A percentile compares a stretch with the other conserved stretches of the same genome.
phyloP scores from a whole-genome alignment of 768 basidiomycete genomes.

The Hebeloma cylindrosporum region DNA sequence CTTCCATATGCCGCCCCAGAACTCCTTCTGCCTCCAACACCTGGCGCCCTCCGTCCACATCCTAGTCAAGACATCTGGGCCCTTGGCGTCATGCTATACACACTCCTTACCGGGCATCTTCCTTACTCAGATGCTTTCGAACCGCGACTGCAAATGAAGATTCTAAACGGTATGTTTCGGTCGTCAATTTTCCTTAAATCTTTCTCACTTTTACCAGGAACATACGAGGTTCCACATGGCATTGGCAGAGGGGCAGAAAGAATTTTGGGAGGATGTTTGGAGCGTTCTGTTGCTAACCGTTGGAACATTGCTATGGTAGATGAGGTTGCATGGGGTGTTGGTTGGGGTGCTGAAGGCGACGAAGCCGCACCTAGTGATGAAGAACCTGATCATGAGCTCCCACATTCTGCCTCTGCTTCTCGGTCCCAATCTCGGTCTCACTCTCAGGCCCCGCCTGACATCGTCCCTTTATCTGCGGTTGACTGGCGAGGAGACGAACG shows the following conservation, averaged over 20 bases:
- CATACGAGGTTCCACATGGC: constrained; percentile 54
- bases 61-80: constrained; percentile 97
- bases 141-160: constrained; percentile 89
- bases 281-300: constrained; percentile 55
- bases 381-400: constrained; percentile 21
- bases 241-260: constrained; percentile 63
- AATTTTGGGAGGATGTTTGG: constrained; percentile 79
- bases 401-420: constrained; percentile 7
- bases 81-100: constrained; percentile 85
- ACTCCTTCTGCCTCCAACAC: constrained; percentile 62
- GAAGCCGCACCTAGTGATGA: constrained; percentile 34
- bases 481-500: constrained; percentile 31
- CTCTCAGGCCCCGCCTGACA: constrained; percentile 23
- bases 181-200: constrained; percentile 14
- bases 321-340: constrained; percentile 78
- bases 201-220: constrained; percentile 43
- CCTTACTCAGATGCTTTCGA: constrained; percentile 92
- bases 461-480: constrained; percentile 13
- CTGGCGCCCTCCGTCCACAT: constrained; percentile 41
- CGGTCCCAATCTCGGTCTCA: constrained; percentile 31
- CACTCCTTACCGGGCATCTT: constrained; percentile 78
- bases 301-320: constrained; percentile 86
- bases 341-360: constrained; percentile 61
- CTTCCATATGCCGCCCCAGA: constrained; percentile 92
- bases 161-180: constrained; percentile 64